Evolutionary conservation across 192 early-diverging fungal species (phyloP).

Genomic region (Piromyces sp.): DNA sequence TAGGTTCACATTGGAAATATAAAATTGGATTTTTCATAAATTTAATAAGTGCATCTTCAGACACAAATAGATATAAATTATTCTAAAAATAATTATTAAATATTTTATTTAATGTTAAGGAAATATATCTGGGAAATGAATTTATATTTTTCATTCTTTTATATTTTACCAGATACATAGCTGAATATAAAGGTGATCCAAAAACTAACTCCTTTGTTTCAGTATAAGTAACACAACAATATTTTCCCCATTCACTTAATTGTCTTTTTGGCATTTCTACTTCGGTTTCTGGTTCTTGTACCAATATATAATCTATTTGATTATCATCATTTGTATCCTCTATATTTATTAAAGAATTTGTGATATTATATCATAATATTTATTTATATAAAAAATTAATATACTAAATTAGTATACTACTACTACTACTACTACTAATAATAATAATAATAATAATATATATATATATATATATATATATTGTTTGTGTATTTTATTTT

Average conservation of each 20-base stretch:
- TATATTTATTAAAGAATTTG: no score
- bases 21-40: background rate
- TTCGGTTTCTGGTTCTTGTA: background rate
- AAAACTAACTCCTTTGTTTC: background rate
- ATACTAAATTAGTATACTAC: no score
- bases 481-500: no score
- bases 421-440: no score
- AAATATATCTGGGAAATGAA: no score
- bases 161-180: background rate
- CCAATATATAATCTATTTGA: background rate
- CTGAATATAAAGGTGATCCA: background rate
- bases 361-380: no score
- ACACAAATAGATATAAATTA: background rate
- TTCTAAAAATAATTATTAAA: no score
- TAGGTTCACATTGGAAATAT: background rate
- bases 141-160: no score
- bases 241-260: background rate
- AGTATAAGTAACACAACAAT: background rate
- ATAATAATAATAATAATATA: background rate
- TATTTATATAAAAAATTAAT: no score
- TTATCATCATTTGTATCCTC: background rate
- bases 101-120: no score
- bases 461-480: no score
- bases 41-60: background rate
- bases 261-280: background rate